A percentile compares a stretch with the other conserved stretches of the same genome.
These are phyloP conservation scores for Solanum lycopersicoides DNA, from an alignment of 257 asterid genomes.

Conservation along the genomic window DNA sequence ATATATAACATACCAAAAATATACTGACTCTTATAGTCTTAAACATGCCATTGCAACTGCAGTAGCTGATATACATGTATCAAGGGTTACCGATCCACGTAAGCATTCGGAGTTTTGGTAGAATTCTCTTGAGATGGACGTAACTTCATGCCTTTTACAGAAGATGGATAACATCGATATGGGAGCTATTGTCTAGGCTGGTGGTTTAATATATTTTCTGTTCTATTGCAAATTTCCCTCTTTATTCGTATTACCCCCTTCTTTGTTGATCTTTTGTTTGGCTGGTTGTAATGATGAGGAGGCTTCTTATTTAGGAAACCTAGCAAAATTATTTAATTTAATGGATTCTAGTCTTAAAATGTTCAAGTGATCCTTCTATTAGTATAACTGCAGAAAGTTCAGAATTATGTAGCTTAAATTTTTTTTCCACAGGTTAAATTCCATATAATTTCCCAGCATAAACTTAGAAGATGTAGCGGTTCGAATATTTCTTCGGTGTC, in stretches of 20 bases:
- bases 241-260: background rate
- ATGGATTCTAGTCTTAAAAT: background rate
- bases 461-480: slow-evolving; percentile 36
- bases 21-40: background rate
- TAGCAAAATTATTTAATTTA: background rate
- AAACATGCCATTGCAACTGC: background rate
- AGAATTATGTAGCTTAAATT: background rate
- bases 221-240: background rate
- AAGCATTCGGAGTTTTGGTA: background rate
- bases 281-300: background rate
- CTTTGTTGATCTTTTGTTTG: background rate
- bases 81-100: background rate
- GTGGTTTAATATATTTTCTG: background rate
- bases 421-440: slow-evolving; percentile 59
- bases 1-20: background rate
- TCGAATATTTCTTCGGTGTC: slow-evolving; percentile 41
- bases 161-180: background rate
- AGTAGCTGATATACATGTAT: background rate
- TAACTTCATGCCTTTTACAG: background rate
- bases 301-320: background rate
- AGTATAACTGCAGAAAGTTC: background rate
- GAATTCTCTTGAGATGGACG: background rate
- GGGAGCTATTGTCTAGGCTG: background rate
- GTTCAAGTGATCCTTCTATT: background rate
- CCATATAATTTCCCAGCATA: slow-evolving; percentile 73